Percentiles rank a stretch among this genome's conserved stretches.
Evolutionary conservation across 2,329 filamentous ascomycete genomes (phyloP).

Genomic region (Cytospora piceicola): DNA sequence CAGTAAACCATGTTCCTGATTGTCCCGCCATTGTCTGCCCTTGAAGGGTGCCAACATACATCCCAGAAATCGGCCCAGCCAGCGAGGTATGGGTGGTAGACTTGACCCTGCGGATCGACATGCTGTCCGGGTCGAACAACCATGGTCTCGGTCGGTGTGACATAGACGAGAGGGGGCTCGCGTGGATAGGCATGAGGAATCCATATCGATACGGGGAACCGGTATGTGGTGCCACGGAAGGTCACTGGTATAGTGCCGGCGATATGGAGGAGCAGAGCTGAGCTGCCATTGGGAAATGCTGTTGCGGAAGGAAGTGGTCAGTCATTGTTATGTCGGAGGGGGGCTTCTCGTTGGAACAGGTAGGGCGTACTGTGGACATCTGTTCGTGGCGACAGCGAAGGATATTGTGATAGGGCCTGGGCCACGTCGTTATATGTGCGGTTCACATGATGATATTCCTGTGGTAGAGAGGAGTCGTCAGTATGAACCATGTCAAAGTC

Average conservation of each 20-base stretch:
- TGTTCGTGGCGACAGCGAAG: slow-evolving; percentile 81
- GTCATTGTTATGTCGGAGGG: slow-evolving; percentile 8
- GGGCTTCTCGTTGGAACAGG: slow-evolving; percentile 10
- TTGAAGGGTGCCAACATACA: slow-evolving; percentile 57
- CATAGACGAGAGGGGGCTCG: slow-evolving; percentile 84
- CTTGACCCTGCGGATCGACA: slow-evolving; percentile 87
- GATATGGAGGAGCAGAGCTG: slow-evolving; percentile 83
- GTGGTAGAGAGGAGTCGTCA: slow-evolving; percentile 26
- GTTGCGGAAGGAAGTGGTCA: slow-evolving; percentile 34
- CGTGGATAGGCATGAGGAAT: slow-evolving; percentile 87
- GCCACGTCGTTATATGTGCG: slow-evolving; percentile 92
- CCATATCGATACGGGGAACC: slow-evolving; percentile 92
- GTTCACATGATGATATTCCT: slow-evolving; percentile 95
- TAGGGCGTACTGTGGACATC: slow-evolving; percentile 84
- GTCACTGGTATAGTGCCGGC: slow-evolving; percentile 87
- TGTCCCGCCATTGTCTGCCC: accelerated
- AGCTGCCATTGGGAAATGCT: slow-evolving; percentile 89
- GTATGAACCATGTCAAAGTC: slow-evolving; percentile 27
- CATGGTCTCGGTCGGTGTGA: slow-evolving; percentile 88
- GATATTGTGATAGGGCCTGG: slow-evolving; percentile 76
- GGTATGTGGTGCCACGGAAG: slow-evolving; percentile 87
- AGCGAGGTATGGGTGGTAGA: slow-evolving; percentile 94
- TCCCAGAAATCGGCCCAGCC: slow-evolving; percentile 90
- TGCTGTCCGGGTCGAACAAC: slow-evolving; percentile 89
- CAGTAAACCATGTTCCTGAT: slow-evolving; percentile 25